These are phyloP conservation scores for Cinnamomum chago DNA, from an alignment of 164 flowering plant genomes.

Conservation along the genomic window DNA sequence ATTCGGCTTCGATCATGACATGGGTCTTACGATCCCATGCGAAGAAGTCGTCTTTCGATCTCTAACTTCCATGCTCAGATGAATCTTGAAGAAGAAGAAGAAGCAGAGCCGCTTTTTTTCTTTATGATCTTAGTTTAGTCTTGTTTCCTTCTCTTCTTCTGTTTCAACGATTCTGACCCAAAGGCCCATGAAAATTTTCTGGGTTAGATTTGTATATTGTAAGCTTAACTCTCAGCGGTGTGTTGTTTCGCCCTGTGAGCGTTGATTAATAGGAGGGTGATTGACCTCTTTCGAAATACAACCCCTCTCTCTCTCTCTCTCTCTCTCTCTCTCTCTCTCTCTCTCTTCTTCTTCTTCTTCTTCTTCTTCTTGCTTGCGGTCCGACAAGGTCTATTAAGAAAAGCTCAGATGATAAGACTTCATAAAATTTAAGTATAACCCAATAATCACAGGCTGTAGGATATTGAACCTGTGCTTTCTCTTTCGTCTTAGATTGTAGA, in stretches of 20 bases:
- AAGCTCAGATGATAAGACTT: no score
- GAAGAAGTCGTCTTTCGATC: constrained; percentile 63
- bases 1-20: constrained; percentile 28
- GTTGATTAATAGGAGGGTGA: not conserved
- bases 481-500: no score
- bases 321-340: no score
- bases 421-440: no score
- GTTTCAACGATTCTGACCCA: not conserved
- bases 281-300: not conserved
- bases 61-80: constrained; percentile 54
- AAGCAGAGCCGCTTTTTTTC: not conserved
- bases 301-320: not conserved
- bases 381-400: no score
- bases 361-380: no score
- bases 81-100: constrained; percentile 1
- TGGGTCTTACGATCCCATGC: constrained; percentile 78
- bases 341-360: no score
- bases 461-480: no score
- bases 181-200: not conserved
- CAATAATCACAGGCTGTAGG: no score
- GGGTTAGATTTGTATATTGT: not conserved
- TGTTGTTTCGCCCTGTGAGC: not conserved
- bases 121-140: not conserved
- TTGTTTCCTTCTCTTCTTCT: not conserved
- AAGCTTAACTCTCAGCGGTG: not conserved